Conservation (phyloP, 2,329 filamentous ascomycete genomes). For the Fusarium scirpi region DNA sequence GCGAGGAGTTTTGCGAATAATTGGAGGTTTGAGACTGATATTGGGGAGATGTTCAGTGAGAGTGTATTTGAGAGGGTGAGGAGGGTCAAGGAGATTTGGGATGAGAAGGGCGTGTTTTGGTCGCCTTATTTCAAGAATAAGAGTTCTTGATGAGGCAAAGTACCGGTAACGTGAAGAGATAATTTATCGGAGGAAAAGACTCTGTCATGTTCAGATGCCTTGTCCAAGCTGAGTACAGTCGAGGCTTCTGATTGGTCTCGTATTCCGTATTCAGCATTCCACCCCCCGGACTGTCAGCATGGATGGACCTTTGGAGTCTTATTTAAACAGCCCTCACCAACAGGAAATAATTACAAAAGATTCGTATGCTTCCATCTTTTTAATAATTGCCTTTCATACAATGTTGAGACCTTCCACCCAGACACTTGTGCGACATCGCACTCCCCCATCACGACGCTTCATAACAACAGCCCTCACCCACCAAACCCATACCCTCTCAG, state of each 20-base stretch:
- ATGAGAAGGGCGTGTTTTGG: conserved; percentile 46
- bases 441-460: neutral
- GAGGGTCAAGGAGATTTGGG: conserved; percentile 43
- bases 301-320: neutral
- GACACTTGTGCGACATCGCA: neutral
- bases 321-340: neutral
- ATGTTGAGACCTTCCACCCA: neutral
- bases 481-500: conserved; percentile 35
- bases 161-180: neutral
- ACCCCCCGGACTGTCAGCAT: conserved; percentile 1
- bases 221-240: neutral
- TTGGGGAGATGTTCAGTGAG: conserved; percentile 36
- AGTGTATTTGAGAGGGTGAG: conserved; percentile 33
- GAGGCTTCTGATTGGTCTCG: conserved; percentile 17
- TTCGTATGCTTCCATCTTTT: neutral
- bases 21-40: conserved; percentile 33
- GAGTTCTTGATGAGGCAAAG: fast-evolving
- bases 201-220: neutral
- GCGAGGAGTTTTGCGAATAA: conserved; percentile 42
- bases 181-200: neutral
- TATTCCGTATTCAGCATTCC: conserved; percentile 29
- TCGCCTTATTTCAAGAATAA: conserved; percentile 25
- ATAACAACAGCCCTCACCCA: neutral
- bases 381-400: fast-evolving
- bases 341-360: neutral